phyloP scores from a whole-genome alignment of 2,329 filamentous ascomycete species.

The Penicillium sp. region DNA sequence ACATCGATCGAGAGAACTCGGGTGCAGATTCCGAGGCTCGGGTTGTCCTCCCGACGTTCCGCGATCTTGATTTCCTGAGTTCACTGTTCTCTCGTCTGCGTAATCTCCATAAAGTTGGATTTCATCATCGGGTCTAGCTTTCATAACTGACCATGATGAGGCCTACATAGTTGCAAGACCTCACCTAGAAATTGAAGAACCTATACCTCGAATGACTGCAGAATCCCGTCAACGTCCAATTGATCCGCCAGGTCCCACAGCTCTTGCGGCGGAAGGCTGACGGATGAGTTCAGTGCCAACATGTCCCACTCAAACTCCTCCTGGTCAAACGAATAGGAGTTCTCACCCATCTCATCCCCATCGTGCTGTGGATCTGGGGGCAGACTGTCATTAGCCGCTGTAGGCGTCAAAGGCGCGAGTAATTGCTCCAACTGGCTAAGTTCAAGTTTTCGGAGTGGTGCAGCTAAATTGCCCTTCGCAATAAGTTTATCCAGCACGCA shows the following conservation, averaged over 20 bases:
- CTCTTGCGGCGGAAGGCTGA: constrained; percentile 25
- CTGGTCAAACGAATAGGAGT: constrained; percentile 17
- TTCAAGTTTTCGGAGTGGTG: constrained; percentile 39
- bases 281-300: constrained; percentile 22
- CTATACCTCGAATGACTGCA: constrained; percentile 18
- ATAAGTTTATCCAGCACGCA: constrained; percentile 41
- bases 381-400: constrained; percentile 7
- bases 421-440: constrained; percentile 40
- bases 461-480: constrained; percentile 38
- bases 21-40: no score
- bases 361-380: constrained; percentile 3
- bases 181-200: not conserved
- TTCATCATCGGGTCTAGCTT: no score
- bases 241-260: constrained; percentile 27
- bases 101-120: no score
- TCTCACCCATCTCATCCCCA: constrained; percentile 7
- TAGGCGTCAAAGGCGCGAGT: constrained; percentile 35
- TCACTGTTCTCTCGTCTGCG: no score
- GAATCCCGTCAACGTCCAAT: constrained; percentile 24
- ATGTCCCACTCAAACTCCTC: constrained; percentile 29
- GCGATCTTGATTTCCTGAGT: no score
- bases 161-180: not conserved
- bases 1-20: no score
- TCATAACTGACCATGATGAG: not conserved
- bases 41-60: no score